Conservation (phyloP, 2,329 filamentous ascomycete genomes). For the Neonectria magnoliae region DNA sequence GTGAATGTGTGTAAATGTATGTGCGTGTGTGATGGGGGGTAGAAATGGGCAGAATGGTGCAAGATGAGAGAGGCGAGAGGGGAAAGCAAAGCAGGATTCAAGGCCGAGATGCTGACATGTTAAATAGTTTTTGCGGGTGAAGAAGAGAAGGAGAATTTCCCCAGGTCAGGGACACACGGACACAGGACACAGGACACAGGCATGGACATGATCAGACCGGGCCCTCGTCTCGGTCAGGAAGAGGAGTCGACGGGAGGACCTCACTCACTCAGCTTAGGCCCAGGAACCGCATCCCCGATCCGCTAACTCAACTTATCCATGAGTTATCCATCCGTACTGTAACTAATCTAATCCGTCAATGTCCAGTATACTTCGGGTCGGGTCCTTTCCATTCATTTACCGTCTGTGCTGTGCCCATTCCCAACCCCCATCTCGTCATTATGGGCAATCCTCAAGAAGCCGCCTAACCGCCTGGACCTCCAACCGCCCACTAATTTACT, state of each 20-base stretch:
- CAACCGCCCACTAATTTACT: neutral
- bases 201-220: neutral
- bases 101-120: conserved; percentile 19
- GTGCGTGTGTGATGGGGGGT: neutral
- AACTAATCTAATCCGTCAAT: neutral
- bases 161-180: neutral
- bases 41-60: neutral
- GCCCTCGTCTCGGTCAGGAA: neutral
- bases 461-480: neutral
- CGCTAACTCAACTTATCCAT: too few relatives aligned
- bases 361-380: neutral
- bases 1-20: neutral
- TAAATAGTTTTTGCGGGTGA: conserved; percentile 23
- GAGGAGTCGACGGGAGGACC: neutral
- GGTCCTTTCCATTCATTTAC: neutral
- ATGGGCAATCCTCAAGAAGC: neutral
- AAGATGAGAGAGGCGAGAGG: conserved; percentile 11
- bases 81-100: neutral
- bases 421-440: neutral
- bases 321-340: too few relatives aligned
- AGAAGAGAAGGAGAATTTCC: neutral
- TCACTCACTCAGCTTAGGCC: neutral
- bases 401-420: neutral
- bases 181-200: neutral
- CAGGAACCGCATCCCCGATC: neutral